phyloP scores from a whole-genome alignment of 2,329 filamentous ascomycete species.

The Exophiala dermatitidis region DNA sequence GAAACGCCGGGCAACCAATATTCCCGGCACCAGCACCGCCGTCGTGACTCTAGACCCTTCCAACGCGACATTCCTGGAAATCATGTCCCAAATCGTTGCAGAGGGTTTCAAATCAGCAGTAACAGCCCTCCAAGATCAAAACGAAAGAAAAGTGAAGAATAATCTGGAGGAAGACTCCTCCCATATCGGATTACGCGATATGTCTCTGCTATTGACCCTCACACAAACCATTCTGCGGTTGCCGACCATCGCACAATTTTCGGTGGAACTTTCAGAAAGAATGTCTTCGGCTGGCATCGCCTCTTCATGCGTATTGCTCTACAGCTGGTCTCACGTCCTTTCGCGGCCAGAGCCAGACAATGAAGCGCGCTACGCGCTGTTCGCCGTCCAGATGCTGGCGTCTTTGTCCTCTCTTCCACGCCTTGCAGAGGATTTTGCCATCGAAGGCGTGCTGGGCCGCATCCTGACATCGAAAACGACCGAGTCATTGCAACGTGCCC shows the following conservation, averaged over 20 bases:
- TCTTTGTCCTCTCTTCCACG: conserved; percentile 74
- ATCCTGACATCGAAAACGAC: conserved; percentile 73
- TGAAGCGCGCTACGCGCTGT: conserved; percentile 76
- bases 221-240: conserved; percentile 76
- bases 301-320: conserved; percentile 76
- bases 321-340: conserved; percentile 86
- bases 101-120: conserved; percentile 77
- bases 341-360: conserved; percentile 59
- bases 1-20: conserved; percentile 32
- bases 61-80: conserved; percentile 47
- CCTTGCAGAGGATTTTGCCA: conserved; percentile 82
- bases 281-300: conserved; percentile 59
- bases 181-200: conserved; percentile 65
- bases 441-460: conserved; percentile 73
- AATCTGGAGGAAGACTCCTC: conserved; percentile 7
- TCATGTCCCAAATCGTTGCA: conserved; percentile 70
- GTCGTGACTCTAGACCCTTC: conserved; percentile 23
- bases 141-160: conserved; percentile 31
- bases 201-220: conserved; percentile 79
- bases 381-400: conserved; percentile 81
- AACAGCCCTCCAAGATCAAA: conserved; percentile 70
- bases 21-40: conserved; percentile 6
- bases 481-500: conserved; percentile 59
- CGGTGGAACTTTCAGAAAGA: conserved; percentile 64
- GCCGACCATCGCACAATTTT: conserved; percentile 64